Evolutionary conservation across 352 stramenopile genomes (phyloP), one percentile per base, ranked within the genome.

Genomic region (Pythium dissimile): DNA sequence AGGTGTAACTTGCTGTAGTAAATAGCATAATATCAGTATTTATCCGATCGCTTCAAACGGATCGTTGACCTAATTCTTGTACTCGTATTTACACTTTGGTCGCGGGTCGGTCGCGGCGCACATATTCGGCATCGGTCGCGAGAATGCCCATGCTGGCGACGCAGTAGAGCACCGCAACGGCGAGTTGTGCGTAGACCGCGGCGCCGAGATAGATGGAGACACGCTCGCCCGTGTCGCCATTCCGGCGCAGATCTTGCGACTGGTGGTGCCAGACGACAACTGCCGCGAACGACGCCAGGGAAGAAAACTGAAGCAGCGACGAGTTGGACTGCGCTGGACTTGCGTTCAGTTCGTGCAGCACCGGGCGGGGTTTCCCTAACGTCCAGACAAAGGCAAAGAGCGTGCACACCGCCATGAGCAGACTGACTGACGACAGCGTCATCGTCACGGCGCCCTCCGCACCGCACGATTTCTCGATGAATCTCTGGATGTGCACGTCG

Each of bases 381-480:
- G 51, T 58, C 46, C 45, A 62, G 13, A 62, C 20, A 26, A 67
- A 62, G 21, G 51, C 45, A 23, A 52, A 12, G 5, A 61, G 46
- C 2, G 59, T 57, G 37, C 28, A 37, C 16, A 54, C 13, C 1
- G 51, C 59, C 41, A 59, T 34, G 21, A 39, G 10, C 9, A 67
- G 18, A 26, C 52, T 54, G 12, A 59, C n/a, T 6, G 23, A 42
- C 13, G 43, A 51, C 23, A 67, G n/a, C 7, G 43, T 53, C 20
- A 67, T 30, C 5, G 52, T 58, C 12, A 46, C 26, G 21, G 26
- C 30, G 35, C 59, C 59, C 13, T 67, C 59, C 5, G 54, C 26
- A 13, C 53, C 41, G 35, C 60, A 68, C 23, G 60, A 59, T 41
- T 63, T 68, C 12, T 68, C 60, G 32, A 68, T 53, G 34, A 68